These are phyloP conservation scores for Fusarium ramigenum DNA, from an alignment of 2,329 filamentous ascomycete genomes.

Conservation along the genomic window DNA sequence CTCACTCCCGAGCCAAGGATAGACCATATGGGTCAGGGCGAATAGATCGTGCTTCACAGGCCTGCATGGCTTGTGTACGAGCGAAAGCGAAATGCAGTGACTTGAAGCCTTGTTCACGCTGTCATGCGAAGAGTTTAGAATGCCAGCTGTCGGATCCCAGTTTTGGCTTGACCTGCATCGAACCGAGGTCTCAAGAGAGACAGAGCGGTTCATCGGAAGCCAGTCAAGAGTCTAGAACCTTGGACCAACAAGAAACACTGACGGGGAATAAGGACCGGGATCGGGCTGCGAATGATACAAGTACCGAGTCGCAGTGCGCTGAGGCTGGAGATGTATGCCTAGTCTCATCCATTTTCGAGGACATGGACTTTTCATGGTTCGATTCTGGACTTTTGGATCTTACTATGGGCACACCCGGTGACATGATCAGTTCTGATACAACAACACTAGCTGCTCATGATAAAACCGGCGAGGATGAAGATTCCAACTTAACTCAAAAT, in stretches of 20 bases:
- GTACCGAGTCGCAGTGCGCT: neutral
- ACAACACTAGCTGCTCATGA: too few relatives aligned
- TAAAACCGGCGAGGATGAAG: too few relatives aligned
- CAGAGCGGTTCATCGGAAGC: neutral
- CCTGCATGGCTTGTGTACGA: neutral
- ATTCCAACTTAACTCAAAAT: too few relatives aligned
- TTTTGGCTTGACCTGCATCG: accelerated
- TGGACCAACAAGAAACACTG: accelerated
- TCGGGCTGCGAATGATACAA: accelerated
- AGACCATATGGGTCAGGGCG: accelerated
- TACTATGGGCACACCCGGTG: too few relatives aligned
- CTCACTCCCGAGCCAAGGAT: neutral
- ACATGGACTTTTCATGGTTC: too few relatives aligned
- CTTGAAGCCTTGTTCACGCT: neutral
- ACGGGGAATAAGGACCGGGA: accelerated
- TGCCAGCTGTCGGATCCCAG: neutral
- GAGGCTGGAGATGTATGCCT: too few relatives aligned
- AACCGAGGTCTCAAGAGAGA: accelerated
- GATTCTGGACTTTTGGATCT: too few relatives aligned
- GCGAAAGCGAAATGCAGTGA: neutral
- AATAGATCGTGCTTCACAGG: neutral
- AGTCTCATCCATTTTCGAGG: too few relatives aligned
- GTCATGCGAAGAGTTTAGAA: neutral
- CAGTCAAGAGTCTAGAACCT: accelerated
- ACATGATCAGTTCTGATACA: too few relatives aligned